Conservation (phyloP, 2,329 filamentous ascomycete species). For the Colletotrichum tofieldiae region DNA sequence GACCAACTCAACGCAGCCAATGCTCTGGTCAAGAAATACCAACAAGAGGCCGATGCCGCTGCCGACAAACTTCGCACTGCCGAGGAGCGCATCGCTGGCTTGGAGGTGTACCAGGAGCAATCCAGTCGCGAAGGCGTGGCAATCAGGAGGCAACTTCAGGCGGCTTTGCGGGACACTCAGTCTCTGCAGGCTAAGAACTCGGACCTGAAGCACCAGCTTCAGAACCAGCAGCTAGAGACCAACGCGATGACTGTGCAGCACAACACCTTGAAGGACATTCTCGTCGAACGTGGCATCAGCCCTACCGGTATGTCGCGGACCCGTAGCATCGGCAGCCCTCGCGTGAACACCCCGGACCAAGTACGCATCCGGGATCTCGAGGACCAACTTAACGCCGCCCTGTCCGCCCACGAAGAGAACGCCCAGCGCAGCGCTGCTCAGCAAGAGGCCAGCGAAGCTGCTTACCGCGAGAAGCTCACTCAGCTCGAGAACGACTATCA, state of each 20-base stretch:
- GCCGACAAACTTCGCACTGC: constrained; percentile 92
- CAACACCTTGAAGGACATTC: constrained; percentile 91
- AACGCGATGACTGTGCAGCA: constrained; percentile 95
- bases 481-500: constrained; percentile 98
- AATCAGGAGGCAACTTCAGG: constrained; percentile 91
- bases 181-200: constrained; percentile 84
- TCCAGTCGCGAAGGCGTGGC: constrained; percentile 92
- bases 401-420: constrained; percentile 88
- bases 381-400: constrained; percentile 83
- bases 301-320: constrained; percentile 80
- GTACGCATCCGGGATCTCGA: constrained; percentile 88
- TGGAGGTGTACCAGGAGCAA: constrained; percentile 98
- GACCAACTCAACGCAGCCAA: constrained; percentile 86
- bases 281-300: constrained; percentile 90
- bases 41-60: constrained; percentile 87
- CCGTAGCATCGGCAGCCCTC: constrained; percentile 80
- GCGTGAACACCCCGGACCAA: constrained; percentile 85
- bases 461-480: constrained; percentile 92
- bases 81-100: constrained; percentile 95
- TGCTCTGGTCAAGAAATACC: constrained; percentile 87
- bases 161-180: constrained; percentile 86
- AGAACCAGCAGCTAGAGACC: constrained; percentile 91
- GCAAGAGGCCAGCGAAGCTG: constrained; percentile 87
- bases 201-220: constrained; percentile 86
- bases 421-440: constrained; percentile 84